phyloP scores from a whole-genome alignment of 345 rosid species.

The Viola odorata region DNA sequence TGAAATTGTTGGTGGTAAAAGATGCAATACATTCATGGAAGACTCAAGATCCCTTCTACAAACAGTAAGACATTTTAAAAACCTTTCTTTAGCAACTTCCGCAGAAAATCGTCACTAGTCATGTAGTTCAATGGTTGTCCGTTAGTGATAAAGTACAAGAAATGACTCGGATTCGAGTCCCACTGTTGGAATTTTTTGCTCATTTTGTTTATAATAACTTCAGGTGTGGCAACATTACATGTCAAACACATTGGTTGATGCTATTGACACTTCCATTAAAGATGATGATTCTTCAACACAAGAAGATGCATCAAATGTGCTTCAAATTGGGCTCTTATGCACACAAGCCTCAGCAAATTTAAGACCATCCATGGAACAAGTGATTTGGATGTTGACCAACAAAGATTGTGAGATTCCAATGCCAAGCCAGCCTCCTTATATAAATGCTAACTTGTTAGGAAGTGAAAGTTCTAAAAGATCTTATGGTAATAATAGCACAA shows the following conservation, averaged over 20 bases:
- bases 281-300: constrained; percentile 20
- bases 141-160: no score
- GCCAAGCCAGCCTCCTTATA: constrained; percentile 51
- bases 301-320: constrained; percentile 25
- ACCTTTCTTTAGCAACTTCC: not conserved
- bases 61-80: constrained; percentile 21
- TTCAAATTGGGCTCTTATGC: constrained; percentile 47
- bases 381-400: constrained; percentile 28
- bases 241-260: constrained; percentile 32
- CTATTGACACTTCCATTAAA: constrained; percentile 26
- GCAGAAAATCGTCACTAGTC: not conserved
- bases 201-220: not conserved
- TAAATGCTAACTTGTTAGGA: constrained; percentile 21
- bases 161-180: no score
- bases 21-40: constrained; percentile 26
- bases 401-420: constrained; percentile 19
- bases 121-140: not conserved
- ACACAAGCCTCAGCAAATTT: constrained; percentile 38
- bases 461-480: constrained; percentile 21
- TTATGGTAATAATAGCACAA: constrained; percentile 3
- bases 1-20: constrained; percentile 39
- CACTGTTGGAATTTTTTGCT: not conserved
- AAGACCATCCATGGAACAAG: constrained; percentile 48
- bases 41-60: constrained; percentile 37
- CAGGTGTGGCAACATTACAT: constrained; percentile 48